Conservation (phyloP, 2,329 filamentous ascomycete species). For the Pseudogymnoascus sp. region DNA sequence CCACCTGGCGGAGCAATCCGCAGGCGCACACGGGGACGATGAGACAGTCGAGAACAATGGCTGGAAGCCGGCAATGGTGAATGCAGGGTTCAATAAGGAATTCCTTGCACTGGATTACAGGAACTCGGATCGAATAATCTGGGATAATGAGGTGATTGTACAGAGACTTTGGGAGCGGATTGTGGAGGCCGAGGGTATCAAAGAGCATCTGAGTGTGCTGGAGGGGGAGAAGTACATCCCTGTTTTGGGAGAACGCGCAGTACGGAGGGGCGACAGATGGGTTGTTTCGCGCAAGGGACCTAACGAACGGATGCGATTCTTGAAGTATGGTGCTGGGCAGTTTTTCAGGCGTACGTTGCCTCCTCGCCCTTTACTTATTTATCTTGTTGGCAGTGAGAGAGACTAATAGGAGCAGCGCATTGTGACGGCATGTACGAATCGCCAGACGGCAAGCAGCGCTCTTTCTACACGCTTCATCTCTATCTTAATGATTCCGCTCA, state of each 20-base stretch:
- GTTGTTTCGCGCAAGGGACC: conserved; percentile 34
- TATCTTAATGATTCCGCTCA: conserved; percentile 45
- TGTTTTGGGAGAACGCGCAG: conserved; percentile 30
- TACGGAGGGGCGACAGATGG: conserved; percentile 18
- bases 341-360: conserved; percentile 51
- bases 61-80: conserved; percentile 65
- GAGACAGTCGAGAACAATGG: conserved; percentile 25
- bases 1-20: conserved; percentile 38
- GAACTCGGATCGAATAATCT: conserved; percentile 70
- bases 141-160: conserved; percentile 57
- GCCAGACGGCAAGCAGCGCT: conserved; percentile 18
- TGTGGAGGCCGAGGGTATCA: conserved; percentile 36
- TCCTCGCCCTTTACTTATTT: conserved; percentile 5
- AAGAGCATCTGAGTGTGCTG: conserved; percentile 33
- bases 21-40: conserved; percentile 34
- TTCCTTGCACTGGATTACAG: conserved; percentile 49
- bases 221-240: conserved; percentile 21
- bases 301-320: conserved; percentile 68
- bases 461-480: conserved; percentile 48
- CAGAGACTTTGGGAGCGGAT: conserved; percentile 57
- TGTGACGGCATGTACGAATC: conserved; percentile 55
- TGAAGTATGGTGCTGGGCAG: conserved; percentile 64
- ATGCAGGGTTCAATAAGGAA: conserved; percentile 56
- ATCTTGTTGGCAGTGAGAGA: conserved; percentile 1
- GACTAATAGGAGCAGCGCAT: conserved; percentile 42